Evolutionary conservation across 495 filamentous ascomycete species (phyloP), one percentile per base, ranked within the genome.

Genomic region (Aspergillus hancockii): DNA sequence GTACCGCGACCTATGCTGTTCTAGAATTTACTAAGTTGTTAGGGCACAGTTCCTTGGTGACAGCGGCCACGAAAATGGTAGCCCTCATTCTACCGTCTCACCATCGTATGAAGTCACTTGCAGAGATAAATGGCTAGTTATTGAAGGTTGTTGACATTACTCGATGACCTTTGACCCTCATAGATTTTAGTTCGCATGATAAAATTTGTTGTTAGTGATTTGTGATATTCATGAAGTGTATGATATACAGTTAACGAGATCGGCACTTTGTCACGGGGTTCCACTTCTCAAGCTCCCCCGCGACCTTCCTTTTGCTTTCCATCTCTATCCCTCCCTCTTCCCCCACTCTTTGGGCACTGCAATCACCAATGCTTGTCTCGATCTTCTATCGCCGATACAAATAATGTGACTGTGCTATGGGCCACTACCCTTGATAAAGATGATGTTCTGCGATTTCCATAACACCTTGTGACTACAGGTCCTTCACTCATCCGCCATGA

Each of bases 401-500:
- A n/a, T 9, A 8, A 43, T 43, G 40, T 16, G 21, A 4, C 4
- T 47, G 19, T 23, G 21, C 3, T 10, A 47, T 9, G 43, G 19
- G 43, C 21, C 22, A 41, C 16, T 41, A n/a, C 9, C 16, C 2
- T 16, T 41, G 16, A 43, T n/a, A n/a, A n/a, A n/a, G 25, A 45
- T 41, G 30, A 25, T 28, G 28, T 25, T 25, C 9, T 49, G 23
- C 23, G 38, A 18, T 18, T 41, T 6, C 38, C n/a, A 41, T 41
- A 41, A 14, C 14, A 41, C 10, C 34, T 36, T 36, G 34, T 9
- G 4, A 36, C 38, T 14, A 3, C 2, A 3, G 10, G 8, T 41
- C 38, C 12, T 3, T 18, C 23, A 22, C 8, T 19, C 40, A 13
- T 7, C 40, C 66, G 72, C 54, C 51, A 80, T 80, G 91, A 97